phyloP scores from a whole-genome alignment of 345 rosid genomes.

The Camelina laxa region DNA sequence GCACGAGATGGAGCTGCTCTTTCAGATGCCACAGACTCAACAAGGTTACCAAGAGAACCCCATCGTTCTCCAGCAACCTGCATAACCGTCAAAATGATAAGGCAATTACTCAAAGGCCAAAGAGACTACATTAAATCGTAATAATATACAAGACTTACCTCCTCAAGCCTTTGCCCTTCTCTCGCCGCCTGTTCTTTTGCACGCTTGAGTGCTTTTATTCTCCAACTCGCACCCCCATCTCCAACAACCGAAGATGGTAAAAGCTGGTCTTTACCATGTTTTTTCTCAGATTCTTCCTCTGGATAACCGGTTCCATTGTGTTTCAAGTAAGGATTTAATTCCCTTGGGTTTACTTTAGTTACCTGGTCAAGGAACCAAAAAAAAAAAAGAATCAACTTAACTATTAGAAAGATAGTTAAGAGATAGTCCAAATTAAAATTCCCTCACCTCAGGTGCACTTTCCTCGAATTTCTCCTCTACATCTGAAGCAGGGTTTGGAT shows the following conservation, averaged over 20 bases:
- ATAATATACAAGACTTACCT: conserved; percentile 49
- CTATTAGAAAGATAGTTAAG: background rate
- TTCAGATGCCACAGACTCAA: conserved; percentile 70
- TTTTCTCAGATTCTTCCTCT: conserved; percentile 59
- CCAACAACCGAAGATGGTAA: conserved; percentile 68
- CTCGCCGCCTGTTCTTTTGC: conserved; percentile 91
- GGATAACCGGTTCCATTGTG: conserved; percentile 86
- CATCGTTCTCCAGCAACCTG: conserved; percentile 85
- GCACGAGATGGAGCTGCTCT: conserved; percentile 84
- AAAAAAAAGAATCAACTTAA: conserved; percentile 4
- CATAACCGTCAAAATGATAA: conserved; percentile 38
- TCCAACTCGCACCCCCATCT: conserved; percentile 99
- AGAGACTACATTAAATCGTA: conserved; percentile 20
- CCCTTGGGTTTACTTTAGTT: conserved; percentile 66
- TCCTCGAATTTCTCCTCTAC: conserved; percentile 52
- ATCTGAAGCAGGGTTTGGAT: conserved; percentile 42
- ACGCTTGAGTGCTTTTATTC: conserved; percentile 86
- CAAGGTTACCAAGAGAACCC: conserved; percentile 81
- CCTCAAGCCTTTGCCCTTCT: conserved; percentile 70
- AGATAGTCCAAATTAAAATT: background rate
- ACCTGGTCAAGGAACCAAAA: conserved; percentile 42
- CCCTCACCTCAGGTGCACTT: conserved; percentile 56
- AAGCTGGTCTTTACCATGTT: conserved; percentile 48
- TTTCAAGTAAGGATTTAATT: conserved; percentile 83
- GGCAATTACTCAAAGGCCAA: conserved; percentile 11